A percentile compares a stretch with the other conserved stretches of the same genome.
Evolutionary conservation across 305 asterid genomes (phyloP).

Genomic region (Fraxinus sp.): DNA sequence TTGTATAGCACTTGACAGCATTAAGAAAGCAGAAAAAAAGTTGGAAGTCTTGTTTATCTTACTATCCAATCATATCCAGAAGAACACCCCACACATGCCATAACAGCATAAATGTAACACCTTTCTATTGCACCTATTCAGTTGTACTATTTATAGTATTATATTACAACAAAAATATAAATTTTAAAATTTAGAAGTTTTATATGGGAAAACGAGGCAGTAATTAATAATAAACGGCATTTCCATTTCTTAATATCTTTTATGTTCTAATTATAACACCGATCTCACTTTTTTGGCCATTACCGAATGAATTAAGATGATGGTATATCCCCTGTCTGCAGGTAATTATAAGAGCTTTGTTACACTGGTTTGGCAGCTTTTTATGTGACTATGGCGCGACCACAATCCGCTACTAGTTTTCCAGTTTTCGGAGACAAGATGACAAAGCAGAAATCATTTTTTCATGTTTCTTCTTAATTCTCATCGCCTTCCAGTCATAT

Average conservation of each 20-base stretch:
- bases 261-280: background rate
- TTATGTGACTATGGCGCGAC: conserved; percentile 21
- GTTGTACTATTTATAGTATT: background rate
- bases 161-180: background rate
- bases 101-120: background rate
- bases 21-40: background rate
- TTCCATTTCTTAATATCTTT: background rate
- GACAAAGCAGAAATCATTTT: conserved; percentile 43
- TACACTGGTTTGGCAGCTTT: conserved; percentile 17
- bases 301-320: conserved; percentile 17
- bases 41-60: background rate
- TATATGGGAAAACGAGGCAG: background rate
- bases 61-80: background rate
- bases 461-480: conserved; percentile 41
- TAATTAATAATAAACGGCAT: background rate
- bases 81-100: background rate
- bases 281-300: background rate
- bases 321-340: conserved; percentile 22
- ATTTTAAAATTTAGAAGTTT: background rate
- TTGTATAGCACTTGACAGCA: background rate
- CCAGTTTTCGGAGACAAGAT: conserved; percentile 27
- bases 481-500: conserved; percentile 25
- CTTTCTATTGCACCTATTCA: background rate
- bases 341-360: conserved; percentile 22
- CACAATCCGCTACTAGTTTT: conserved; percentile 3